Evolutionary conservation across 257 asterid genomes (phyloP).

Genomic region (Linaria vulgaris): DNA sequence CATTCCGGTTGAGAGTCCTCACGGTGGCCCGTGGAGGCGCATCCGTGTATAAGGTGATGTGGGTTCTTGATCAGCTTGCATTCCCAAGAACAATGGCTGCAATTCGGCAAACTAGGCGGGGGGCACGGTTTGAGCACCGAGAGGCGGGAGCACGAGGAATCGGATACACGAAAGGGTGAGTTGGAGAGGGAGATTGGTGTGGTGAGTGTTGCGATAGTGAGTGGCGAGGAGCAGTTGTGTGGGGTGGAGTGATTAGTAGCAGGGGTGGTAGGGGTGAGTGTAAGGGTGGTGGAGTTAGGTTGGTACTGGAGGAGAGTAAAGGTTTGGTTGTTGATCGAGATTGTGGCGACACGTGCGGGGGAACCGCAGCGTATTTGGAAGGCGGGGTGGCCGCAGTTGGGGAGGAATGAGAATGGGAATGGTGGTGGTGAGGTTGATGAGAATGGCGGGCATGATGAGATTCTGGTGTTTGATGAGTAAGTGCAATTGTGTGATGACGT

Average conservation of each 20-base stretch:
- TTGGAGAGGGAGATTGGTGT: conserved; percentile 58
- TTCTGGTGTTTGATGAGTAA: conserved; percentile 37
- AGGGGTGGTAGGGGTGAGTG: conserved; percentile 38
- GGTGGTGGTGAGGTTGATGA: conserved; percentile 49
- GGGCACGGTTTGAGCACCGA: conserved; percentile 66
- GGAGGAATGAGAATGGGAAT: conserved; percentile 73
- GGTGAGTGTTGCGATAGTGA: conserved; percentile 39
- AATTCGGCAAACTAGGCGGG: conserved; percentile 61
- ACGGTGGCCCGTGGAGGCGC: conserved; percentile 52
- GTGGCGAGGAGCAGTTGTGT: conserved; percentile 48
- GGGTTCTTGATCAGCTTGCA: conserved; percentile 74
- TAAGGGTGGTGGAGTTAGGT: conserved; percentile 53
- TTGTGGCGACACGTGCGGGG: conserved; percentile 59
- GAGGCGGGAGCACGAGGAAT: conserved; percentile 78
- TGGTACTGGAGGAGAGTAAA: conserved; percentile 65
- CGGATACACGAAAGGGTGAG: conserved; percentile 76
- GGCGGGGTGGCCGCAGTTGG: conserved; percentile 95
- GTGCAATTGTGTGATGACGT: conserved; percentile 25
- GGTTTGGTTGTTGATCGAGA: conserved; percentile 50
- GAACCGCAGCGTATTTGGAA: conserved; percentile 72
- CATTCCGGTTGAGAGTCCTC: conserved; percentile 65
- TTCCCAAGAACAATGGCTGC: conserved; percentile 68
- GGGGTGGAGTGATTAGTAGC: conserved; percentile 21
- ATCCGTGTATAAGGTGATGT: conserved; percentile 51
- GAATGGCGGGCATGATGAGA: conserved; percentile 65